Evolutionary conservation across 176 grass and related monocot genomes (phyloP).

Genomic region (Zea mays): Zm-B73-REFERENCE-NAM-5.0 NC_050101.1:177433001-177433500

Average conservation of each 20-base stretch:
- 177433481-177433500: slow-evolving; percentile 29
- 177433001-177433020: neutral
- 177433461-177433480: slow-evolving; percentile 15
- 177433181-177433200: slow-evolving; percentile 35
- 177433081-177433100: neutral
- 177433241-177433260: slow-evolving; percentile 52
- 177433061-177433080: slow-evolving; percentile 1
- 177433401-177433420: slow-evolving; percentile 24
- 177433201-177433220: slow-evolving; percentile 12
- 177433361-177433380: neutral
- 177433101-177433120: slow-evolving; percentile 8
- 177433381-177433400: slow-evolving; percentile 19
- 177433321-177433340: slow-evolving; percentile 36
- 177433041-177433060: neutral
- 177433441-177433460: neutral
- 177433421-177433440: neutral
- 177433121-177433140: slow-evolving; percentile 14
- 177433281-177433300: slow-evolving; percentile 74
- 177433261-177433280: slow-evolving; percentile 48
- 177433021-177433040: neutral
- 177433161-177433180: slow-evolving; percentile 42
- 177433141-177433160: neutral
- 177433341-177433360: slow-evolving; percentile 19
- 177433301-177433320: slow-evolving; percentile 56
- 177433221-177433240: slow-evolving; percentile 41